Evolutionary conservation across 106 monocot species (phyloP).

Genomic region (Xerophyta viscosa): DNA sequence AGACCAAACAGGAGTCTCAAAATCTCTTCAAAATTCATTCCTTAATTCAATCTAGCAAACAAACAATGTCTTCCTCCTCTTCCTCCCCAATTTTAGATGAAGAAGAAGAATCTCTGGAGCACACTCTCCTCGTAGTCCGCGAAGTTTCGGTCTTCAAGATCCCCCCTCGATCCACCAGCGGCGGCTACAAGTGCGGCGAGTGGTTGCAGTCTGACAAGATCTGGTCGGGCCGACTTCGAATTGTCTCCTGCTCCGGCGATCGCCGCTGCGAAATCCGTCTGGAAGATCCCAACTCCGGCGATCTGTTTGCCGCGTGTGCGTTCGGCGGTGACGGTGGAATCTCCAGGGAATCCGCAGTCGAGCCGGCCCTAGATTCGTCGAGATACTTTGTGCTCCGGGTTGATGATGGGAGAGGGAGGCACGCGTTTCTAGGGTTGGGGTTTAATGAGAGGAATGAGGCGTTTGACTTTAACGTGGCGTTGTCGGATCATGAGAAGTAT

Average conservation of each 20-base stretch:
- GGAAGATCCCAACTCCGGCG: conserved; percentile 86
- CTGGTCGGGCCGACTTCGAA: conserved; percentile 96
- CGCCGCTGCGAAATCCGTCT: conserved; percentile 97
- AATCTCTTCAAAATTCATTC: too few relatives aligned
- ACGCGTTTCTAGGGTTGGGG: conserved; percentile 85
- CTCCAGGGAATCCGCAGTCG: conserved; percentile 66
- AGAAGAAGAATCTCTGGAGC: conserved; percentile 60
- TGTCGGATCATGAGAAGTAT: conserved; percentile 96
- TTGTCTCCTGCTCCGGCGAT: conserved; percentile 62
- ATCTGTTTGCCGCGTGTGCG: conserved; percentile 85
- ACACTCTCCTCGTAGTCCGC: conserved; percentile 90
- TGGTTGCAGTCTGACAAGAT: conserved; percentile 98
- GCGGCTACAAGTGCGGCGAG: conserved; percentile 95
- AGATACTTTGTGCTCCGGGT: conserved; percentile 89
- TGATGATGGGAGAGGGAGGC: conserved; percentile 89
- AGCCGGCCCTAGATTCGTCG: conserved; percentile 89
- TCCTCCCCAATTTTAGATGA: too few relatives aligned
- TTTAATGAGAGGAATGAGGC: conserved; percentile 92
- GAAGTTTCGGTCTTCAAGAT: conserved; percentile 98
- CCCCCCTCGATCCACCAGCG: conserved; percentile 79
- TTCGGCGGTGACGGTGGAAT: conserved; percentile 43
- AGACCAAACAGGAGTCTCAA: too few relatives aligned
- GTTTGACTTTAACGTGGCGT: conserved; percentile 94
- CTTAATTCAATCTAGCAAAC: too few relatives aligned
- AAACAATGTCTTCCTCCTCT: too few relatives aligned